Conservation (phyloP, 768 basidiomycete species). For the Agrocybe chaxingu region DNA sequence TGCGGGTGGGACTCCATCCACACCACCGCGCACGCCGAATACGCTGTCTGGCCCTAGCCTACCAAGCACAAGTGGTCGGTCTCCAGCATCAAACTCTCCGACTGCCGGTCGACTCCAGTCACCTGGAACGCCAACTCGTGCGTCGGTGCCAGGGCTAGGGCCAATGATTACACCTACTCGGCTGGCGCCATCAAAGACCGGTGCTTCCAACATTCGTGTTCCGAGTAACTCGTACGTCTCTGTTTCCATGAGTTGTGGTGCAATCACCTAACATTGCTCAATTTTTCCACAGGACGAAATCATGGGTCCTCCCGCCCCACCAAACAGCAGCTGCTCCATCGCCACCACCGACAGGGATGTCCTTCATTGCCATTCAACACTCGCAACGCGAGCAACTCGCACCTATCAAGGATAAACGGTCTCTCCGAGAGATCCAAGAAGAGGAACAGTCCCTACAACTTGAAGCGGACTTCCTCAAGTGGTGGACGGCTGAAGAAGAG, state of each 20-base stretch:
- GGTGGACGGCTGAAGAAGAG: constrained; percentile 88
- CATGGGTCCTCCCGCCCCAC: constrained; percentile 59
- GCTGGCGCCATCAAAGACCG: constrained; percentile 28
- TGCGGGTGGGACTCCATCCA: background rate
- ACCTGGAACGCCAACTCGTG: background rate
- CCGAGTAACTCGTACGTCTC: constrained; percentile 47
- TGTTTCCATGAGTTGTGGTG: background rate
- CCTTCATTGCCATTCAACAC: constrained; percentile 84
- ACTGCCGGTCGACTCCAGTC: no score
- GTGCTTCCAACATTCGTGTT: constrained; percentile 25
- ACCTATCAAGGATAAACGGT: constrained; percentile 50
- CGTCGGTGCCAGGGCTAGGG: constrained; percentile 43
- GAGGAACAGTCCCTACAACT: constrained; percentile 67
- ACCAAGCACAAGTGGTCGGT: background rate
- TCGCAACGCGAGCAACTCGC: constrained; percentile 59
- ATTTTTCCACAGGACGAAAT: constrained; percentile 39
- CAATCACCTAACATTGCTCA: background rate
- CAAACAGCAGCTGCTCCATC: constrained; percentile 32
- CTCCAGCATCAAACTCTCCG: constrained; percentile 1
- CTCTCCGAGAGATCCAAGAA: constrained; percentile 80
- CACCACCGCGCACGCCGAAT: constrained; percentile 1
- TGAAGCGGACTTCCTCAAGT: constrained; percentile 80
- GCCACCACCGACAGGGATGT: constrained; percentile 39
- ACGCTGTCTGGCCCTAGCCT: background rate
- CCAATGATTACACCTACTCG: constrained; percentile 64